These are phyloP conservation scores for Puccinia hordei DNA, from an alignment of 1,284 basidiomycete genomes.

Conservation along the genomic window DNA sequence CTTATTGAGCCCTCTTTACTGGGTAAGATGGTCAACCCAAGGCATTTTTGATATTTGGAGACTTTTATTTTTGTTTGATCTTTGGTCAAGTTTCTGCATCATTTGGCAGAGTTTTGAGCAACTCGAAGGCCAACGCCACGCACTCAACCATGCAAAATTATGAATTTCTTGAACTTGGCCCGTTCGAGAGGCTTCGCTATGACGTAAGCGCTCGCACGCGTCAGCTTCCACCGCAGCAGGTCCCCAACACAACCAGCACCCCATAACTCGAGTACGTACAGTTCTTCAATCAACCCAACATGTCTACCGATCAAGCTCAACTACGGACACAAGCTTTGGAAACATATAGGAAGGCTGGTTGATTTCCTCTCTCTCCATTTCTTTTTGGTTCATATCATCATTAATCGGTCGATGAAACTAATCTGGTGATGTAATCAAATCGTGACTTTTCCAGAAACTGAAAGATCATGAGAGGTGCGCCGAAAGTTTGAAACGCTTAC, in stretches of 20 bases:
- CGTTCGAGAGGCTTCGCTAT: background rate
- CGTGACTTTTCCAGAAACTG: conserved; percentile 2
- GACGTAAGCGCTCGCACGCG: conserved; percentile 16
- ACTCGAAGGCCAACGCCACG: no score
- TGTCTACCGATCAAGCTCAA: conserved; percentile 45
- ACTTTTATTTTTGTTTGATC: no score
- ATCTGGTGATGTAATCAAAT: background rate
- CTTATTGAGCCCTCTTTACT: no score
- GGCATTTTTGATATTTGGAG: no score
- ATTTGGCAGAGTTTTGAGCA: no score
- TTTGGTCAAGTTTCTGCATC: no score
- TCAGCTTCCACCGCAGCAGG: conserved; percentile 21
- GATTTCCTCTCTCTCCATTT: background rate
- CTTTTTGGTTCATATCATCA: background rate
- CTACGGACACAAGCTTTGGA: conserved; percentile 35
- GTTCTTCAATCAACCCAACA: background rate
- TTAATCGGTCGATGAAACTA: background rate
- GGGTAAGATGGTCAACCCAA: no score
- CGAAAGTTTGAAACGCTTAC: conserved; percentile 39
- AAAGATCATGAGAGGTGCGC: conserved; percentile 48
- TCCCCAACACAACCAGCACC: background rate
- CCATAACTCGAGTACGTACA: no score
- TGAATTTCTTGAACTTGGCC: no score
- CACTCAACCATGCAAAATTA: no score
- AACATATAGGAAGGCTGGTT: conserved; percentile 33